Conservation (phyloP, 352 stramenopile species). For the Phytophthora meadii region DNA sequence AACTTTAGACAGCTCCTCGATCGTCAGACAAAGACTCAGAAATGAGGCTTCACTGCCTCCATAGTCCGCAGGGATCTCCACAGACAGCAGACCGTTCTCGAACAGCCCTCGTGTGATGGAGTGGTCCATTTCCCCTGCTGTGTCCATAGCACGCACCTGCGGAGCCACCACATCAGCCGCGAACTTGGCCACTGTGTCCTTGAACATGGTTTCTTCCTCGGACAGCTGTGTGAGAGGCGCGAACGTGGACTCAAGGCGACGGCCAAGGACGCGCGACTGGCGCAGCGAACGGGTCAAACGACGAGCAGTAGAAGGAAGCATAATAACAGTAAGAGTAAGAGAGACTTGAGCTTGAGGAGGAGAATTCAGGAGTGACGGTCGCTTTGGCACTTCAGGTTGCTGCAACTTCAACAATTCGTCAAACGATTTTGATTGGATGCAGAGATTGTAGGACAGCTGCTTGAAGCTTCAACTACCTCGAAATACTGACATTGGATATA, state of each 20-base stretch:
- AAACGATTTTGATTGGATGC: conserved; percentile 33
- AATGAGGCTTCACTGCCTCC: conserved; percentile 95
- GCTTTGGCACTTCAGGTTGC: no score
- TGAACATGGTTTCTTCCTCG: conserved; percentile 78
- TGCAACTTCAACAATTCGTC: conserved; percentile 7
- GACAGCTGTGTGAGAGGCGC: conserved; percentile 63
- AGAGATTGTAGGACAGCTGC: conserved; percentile 6
- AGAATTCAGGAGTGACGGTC: conserved; percentile 23
- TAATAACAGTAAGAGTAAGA: background rate
- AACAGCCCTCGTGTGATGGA: conserved; percentile 93
- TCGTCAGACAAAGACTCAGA: conserved; percentile 94
- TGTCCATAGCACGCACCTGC: conserved; percentile 94
- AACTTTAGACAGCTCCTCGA: conserved; percentile 97
- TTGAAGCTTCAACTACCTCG: conserved; percentile 10
- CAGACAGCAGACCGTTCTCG: conserved; percentile 94
- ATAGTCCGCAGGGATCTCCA: conserved; percentile 95
- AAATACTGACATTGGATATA: background rate
- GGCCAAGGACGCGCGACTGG: background rate
- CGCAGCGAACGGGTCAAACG: conserved; percentile 2
- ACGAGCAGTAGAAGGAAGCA: conserved; percentile 5
- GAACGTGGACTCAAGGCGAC: conserved; percentile 33
- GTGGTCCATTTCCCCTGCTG: conserved; percentile 90
- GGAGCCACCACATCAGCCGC: conserved; percentile 87
- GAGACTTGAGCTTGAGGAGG: conserved; percentile 8
- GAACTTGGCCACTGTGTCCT: conserved; percentile 85